phyloP scores from a whole-genome alignment of 2,329 filamentous ascomycete genomes.

The Pseudogymnoascus sp. region DNA sequence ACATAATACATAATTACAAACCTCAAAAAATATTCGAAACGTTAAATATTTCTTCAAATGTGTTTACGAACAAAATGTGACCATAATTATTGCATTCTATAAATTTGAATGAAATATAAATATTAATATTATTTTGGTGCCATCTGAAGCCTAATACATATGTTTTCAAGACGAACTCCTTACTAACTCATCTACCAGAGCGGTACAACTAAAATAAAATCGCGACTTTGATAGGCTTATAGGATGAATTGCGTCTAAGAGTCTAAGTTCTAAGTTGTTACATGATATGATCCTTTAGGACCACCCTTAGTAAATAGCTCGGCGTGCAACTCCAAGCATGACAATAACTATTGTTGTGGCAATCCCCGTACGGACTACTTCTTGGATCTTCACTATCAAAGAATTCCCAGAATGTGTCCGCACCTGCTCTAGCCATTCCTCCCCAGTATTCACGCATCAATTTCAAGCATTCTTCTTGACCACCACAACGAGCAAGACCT shows the following conservation, averaged over 20 bases:
- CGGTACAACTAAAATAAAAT: background rate
- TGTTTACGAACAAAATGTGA: background rate
- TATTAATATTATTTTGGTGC: background rate
- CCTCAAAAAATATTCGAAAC: background rate
- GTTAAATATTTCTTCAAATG: background rate
- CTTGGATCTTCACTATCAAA: conserved; percentile 23
- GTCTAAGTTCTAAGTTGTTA: background rate
- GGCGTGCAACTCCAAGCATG: conserved; percentile 30
- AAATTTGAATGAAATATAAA: background rate
- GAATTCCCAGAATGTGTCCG: conserved; percentile 29
- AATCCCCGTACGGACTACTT: conserved; percentile 27
- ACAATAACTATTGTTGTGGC: conserved; percentile 28
- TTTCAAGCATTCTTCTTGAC: conserved; percentile 22
- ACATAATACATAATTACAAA: background rate
- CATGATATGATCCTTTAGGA: conserved; percentile 12
- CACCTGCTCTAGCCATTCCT: conserved; percentile 26
- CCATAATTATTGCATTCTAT: background rate
- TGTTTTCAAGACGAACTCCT: background rate
- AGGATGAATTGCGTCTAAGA: background rate
- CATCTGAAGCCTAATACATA: background rate
- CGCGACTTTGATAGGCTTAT: background rate
- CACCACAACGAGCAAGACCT: conserved; percentile 22
- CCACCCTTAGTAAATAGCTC: conserved; percentile 24
- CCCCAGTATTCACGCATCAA: conserved; percentile 29
- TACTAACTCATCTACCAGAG: background rate